A percentile compares a stretch with the other conserved stretches of the same genome.
Conservation (phyloP, 2,329 filamentous ascomycete genomes). For the Alternaria novae-zelandiae region DNA sequence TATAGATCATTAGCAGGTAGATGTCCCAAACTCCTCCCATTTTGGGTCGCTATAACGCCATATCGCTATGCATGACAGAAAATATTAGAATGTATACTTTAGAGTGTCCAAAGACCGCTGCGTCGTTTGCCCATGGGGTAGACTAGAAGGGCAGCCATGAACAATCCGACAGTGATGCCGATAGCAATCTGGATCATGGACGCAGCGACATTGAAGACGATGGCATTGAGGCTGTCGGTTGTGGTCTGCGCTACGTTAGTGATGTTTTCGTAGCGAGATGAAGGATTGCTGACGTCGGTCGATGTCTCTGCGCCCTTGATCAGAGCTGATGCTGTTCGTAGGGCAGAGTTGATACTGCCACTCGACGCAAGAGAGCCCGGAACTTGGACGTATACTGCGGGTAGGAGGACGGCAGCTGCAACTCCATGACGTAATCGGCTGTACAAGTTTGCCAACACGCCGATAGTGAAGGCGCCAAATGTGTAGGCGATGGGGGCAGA, state of each 20-base stretch:
- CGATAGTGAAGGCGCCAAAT: constrained; percentile 76
- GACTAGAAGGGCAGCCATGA: constrained; percentile 56
- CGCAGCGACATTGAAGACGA: constrained; percentile 54
- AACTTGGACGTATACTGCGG: constrained; percentile 44
- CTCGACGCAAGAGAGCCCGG: constrained; percentile 41
- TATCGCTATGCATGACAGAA: constrained; percentile 25
- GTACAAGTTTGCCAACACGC: constrained; percentile 79
- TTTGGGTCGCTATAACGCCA: constrained; percentile 22
- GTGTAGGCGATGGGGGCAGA: constrained; percentile 79
- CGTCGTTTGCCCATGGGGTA: constrained; percentile 59
- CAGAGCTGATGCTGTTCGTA: constrained; percentile 35
- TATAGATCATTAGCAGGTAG: constrained; percentile 28
- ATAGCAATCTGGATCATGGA: constrained; percentile 59
- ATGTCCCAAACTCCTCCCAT: constrained; percentile 4
- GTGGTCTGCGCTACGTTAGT: constrained; percentile 21
- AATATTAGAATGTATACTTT: constrained; percentile 25
- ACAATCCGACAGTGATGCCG: constrained; percentile 59
- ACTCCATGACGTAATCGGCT: constrained; percentile 66
- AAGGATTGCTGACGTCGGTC: constrained; percentile 25
- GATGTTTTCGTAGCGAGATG: not conserved
- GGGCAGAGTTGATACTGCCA: constrained; percentile 37
- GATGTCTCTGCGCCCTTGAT: constrained; percentile 27
- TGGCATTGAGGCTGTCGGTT: constrained; percentile 30
- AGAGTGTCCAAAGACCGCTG: constrained; percentile 45
- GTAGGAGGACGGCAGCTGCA: constrained; percentile 43